Percentiles rank a stretch among this genome's conserved stretches.
These are phyloP conservation scores for Salix caprea DNA, from an alignment of 345 rosid genomes.

Conservation along the genomic window DNA sequence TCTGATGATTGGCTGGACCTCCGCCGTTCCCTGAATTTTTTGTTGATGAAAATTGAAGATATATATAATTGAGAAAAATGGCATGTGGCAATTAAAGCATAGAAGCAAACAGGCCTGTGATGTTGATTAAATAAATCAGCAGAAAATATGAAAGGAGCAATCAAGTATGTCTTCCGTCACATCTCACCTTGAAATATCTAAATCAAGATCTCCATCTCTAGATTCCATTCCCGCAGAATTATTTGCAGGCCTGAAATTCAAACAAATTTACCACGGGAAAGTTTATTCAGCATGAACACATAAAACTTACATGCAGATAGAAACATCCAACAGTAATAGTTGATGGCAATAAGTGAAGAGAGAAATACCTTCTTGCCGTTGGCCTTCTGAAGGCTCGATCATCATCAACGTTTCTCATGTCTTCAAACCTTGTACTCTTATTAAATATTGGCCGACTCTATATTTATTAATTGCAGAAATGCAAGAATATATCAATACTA, in stretches of 20 bases:
- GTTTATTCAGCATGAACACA: background rate
- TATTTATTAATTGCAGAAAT: slow-evolving; percentile 19
- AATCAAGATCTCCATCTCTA: slow-evolving; percentile 83
- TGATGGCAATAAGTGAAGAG: background rate
- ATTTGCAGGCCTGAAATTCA: slow-evolving; percentile 51
- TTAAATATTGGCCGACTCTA: slow-evolving; percentile 98
- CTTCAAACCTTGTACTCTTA: slow-evolving; percentile 97
- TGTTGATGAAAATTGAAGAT: background rate
- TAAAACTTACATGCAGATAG: background rate
- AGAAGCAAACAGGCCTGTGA: background rate
- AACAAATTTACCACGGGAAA: background rate
- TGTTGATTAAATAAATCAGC: background rate
- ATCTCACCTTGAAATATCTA: slow-evolving; percentile 69
- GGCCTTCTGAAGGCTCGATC: slow-evolving; percentile 79
- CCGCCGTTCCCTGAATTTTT: slow-evolving; percentile 46
- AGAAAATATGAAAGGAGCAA: background rate
- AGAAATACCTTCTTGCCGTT: slow-evolving; percentile 58
- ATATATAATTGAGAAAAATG: background rate
- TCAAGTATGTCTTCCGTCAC: background rate
- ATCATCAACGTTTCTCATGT: slow-evolving; percentile 76
- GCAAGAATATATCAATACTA: background rate
- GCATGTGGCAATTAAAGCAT: background rate
- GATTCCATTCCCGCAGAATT: slow-evolving; percentile 70
- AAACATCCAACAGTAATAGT: background rate
- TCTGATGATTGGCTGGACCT: slow-evolving; percentile 69